phyloP scores from a whole-genome alignment of 2,329 filamentous ascomycete genomes.

The Hortaea sp. region DNA sequence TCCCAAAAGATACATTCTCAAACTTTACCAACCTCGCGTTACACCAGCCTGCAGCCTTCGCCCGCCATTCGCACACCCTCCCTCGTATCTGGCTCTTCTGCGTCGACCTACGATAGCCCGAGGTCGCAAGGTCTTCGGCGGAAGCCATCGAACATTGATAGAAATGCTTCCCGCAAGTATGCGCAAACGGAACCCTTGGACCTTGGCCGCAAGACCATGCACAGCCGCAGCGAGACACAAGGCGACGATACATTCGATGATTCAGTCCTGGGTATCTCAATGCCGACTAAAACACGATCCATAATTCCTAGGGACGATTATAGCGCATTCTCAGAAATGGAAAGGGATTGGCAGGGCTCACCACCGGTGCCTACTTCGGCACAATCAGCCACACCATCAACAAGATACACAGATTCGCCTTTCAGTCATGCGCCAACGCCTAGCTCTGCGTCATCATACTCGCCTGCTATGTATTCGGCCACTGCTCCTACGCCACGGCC shows the following conservation, averaged over 20 bases:
- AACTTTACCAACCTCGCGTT: no score
- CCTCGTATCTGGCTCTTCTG: constrained; percentile 39
- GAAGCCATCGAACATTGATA: constrained; percentile 35
- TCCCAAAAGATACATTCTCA: no score
- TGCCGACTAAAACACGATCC: constrained; percentile 2
- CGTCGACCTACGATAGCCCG: constrained; percentile 37
- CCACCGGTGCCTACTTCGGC: constrained; percentile 34
- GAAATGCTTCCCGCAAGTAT: constrained; percentile 21
- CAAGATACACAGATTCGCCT: constrained; percentile 63
- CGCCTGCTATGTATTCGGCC: constrained; percentile 48
- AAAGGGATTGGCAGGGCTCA: constrained; percentile 6
- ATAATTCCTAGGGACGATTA: neutral
- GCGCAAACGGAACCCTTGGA: constrained; percentile 23
- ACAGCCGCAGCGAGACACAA: constrained; percentile 4
- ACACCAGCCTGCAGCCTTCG: neutral
- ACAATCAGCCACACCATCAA: constrained; percentile 63
- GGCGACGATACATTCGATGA: constrained; percentile 12
- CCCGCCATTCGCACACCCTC: constrained; percentile 34
- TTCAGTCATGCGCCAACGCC: constrained; percentile 72
- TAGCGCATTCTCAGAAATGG: neutral
- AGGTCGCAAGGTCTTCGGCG: constrained; percentile 31
- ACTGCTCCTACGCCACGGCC: constrained; percentile 34
- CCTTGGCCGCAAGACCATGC: constrained; percentile 9
- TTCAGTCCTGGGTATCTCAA: constrained; percentile 19
- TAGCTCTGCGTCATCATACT: constrained; percentile 67